A percentile compares a stretch with the other conserved stretches of the same genome.
These are phyloP conservation scores for Epichloe baconii DNA, from an alignment of 2,329 filamentous ascomycete genomes.

Conservation along the genomic window DNA sequence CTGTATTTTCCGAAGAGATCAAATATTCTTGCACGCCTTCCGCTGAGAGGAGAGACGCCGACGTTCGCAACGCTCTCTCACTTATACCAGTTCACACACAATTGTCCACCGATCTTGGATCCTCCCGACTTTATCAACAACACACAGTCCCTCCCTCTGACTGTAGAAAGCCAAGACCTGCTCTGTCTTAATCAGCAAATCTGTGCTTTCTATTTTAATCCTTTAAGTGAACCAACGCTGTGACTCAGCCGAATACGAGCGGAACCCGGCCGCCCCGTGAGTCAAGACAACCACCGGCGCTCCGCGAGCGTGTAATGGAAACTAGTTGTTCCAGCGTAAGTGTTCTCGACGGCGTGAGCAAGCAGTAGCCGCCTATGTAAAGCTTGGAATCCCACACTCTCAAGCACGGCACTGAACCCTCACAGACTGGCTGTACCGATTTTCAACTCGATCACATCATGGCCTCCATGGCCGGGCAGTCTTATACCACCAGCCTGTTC, in stretches of 20 bases:
- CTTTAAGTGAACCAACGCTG: not conserved
- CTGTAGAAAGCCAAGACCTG: too few relatives aligned
- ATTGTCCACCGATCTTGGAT: too few relatives aligned
- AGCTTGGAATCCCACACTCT: not conserved
- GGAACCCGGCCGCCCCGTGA: not conserved
- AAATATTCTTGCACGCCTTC: not conserved
- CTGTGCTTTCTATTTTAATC: too few relatives aligned
- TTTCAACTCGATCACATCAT: not conserved
- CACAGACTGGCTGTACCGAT: not conserved
- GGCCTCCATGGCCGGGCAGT: constrained; percentile 2
- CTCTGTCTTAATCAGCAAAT: not conserved
- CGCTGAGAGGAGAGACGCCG: not conserved
- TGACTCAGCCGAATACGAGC: not conserved
- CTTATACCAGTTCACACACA: not conserved
- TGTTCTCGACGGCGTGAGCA: not conserved
- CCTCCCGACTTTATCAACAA: too few relatives aligned
- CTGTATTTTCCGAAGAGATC: not conserved
- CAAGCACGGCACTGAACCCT: not conserved
- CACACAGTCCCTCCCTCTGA: too few relatives aligned
- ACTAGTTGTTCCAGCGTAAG: not conserved
- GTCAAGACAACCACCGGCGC: not conserved
- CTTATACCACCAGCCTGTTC: not conserved
- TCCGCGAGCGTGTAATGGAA: not conserved
- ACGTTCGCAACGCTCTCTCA: not conserved
- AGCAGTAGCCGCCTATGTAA: too few relatives aligned